phyloP scores from a whole-genome alignment of 768 basidiomycete genomes.

The Collybiopsis confluens region DNA sequence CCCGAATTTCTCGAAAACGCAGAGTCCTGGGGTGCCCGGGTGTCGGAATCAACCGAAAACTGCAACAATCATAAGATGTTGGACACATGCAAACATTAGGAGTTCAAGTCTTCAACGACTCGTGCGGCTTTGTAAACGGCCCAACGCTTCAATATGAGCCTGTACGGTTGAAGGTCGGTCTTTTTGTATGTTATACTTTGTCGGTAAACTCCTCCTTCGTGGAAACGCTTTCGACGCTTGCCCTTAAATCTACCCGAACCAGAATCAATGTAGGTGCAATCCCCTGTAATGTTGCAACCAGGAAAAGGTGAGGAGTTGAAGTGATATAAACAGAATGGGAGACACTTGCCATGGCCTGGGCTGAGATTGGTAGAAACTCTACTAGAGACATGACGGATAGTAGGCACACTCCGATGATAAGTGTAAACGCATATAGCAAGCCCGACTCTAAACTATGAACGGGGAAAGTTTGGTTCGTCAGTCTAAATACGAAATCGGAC shows the following conservation, averaged over 20 bases:
- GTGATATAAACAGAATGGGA: not conserved
- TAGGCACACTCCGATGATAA: not conserved
- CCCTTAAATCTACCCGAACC: not conserved
- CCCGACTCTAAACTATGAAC: not conserved
- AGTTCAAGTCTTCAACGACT: no score
- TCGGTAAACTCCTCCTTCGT: no score
- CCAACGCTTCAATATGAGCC: no score
- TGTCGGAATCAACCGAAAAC: no score
- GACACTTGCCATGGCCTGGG: not conserved
- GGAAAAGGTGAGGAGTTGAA: not conserved
- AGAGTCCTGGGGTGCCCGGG: no score
- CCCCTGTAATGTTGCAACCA: not conserved
- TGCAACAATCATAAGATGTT: no score
- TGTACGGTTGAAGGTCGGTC: no score
- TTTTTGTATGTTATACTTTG: no score
- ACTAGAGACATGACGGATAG: not conserved
- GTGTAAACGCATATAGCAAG: not conserved
- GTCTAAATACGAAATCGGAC: not conserved
- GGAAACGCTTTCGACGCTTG: not conserved
- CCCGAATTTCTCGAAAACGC: no score
- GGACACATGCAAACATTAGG: no score
- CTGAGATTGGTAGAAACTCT: not conserved
- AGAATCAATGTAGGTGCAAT: not conserved
- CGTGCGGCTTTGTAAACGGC: no score
- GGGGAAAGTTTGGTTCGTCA: no score